Evolutionary conservation across 148 eudicot genomes (phyloP).

Genomic region (Heliamphora exappendiculata): DNA sequence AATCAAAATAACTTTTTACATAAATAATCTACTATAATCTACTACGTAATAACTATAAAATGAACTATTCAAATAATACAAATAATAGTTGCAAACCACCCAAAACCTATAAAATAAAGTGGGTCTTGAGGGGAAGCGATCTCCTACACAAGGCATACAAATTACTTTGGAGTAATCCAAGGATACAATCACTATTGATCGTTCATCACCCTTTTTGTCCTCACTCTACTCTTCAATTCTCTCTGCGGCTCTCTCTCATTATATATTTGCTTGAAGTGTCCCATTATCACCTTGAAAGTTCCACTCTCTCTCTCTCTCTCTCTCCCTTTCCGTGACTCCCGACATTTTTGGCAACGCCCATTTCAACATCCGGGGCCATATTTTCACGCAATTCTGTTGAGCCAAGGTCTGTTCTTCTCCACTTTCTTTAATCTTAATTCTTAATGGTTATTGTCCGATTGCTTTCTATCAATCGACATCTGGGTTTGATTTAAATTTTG

Average conservation of each 20-base stretch:
- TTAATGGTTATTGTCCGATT: not conserved
- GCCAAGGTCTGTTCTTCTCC: not conserved
- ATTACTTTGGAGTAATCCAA: too few species aligned
- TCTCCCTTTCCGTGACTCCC: not conserved
- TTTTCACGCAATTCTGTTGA: not conserved
- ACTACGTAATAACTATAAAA: too few species aligned
- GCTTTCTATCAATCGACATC: not conserved
- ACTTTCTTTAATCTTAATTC: not conserved
- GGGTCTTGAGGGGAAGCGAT: too few species aligned
- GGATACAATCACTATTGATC: too few species aligned
- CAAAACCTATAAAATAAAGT: too few species aligned
- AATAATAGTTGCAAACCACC: too few species aligned
- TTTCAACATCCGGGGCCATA: not conserved
- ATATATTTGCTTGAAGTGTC: not conserved
- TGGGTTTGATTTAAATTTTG: not conserved
- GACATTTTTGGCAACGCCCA: not conserved
- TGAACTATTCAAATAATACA: too few species aligned
- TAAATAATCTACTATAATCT: too few species aligned
- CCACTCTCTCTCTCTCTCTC: not conserved
- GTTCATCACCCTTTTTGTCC: not conserved
- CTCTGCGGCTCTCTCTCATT: not conserved
- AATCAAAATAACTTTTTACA: too few species aligned
- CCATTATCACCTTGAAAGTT: not conserved
- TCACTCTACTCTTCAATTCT: not conserved
- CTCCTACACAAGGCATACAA: too few species aligned